Evolutionary conservation across 345 rosid genomes (phyloP).

Genomic region (Rhodamnia argentea): DNA sequence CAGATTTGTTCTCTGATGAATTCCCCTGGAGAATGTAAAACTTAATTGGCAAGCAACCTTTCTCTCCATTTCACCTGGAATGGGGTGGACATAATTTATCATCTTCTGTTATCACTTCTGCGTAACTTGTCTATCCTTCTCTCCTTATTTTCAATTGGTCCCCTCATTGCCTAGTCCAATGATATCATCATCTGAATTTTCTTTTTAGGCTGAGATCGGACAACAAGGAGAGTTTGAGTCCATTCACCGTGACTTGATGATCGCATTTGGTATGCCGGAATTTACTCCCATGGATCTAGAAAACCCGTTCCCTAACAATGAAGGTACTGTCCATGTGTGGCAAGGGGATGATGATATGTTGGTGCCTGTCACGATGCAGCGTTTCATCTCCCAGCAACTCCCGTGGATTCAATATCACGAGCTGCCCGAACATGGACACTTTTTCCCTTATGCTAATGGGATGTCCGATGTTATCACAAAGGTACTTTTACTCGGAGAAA

Average conservation of each 20-base stretch:
- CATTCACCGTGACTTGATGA: slow-evolving; percentile 6
- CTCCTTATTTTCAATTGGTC: neutral
- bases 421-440: slow-evolving; percentile 4
- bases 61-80: neutral
- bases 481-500: slow-evolving; percentile 8
- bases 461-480: slow-evolving; percentile 4
- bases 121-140: neutral
- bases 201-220: neutral
- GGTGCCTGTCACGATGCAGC: slow-evolving; percentile 7
- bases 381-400: slow-evolving; percentile 3
- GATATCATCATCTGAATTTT: neutral
- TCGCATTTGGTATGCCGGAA: slow-evolving; percentile 5
- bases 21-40: neutral
- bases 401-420: slow-evolving; percentile 15
- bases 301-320: slow-evolving; percentile 8
- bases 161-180: neutral
- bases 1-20: neutral
- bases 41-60: neutral
- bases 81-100: neutral
- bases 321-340: slow-evolving; percentile 12
- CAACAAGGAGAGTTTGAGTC: slow-evolving; percentile 18
- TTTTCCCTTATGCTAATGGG: slow-evolving; percentile 1
- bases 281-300: slow-evolving; percentile 8
- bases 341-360: slow-evolving; percentile 11
- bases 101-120: neutral